Evolutionary conservation across 805 yeast species (phyloP), one percentile per base, ranked within the genome.

Genomic region (Starmerella tilneyi): DNA sequence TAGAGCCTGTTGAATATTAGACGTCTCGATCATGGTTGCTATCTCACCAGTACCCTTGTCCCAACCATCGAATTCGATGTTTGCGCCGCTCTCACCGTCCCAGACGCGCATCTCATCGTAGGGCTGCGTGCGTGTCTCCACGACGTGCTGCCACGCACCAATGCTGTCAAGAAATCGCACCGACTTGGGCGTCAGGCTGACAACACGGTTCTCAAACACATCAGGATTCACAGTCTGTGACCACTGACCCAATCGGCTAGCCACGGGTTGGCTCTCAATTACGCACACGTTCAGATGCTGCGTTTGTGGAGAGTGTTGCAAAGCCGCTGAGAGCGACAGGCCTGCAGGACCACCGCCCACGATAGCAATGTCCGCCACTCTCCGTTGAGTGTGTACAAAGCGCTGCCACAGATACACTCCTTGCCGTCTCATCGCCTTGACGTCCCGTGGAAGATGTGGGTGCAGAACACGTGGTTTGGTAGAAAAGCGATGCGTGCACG

Each of bases 271-370:
- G 1, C 81, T 85, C 62, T 92, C 98, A 21, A 92, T 71, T 41
- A 92, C 65, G 0, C 78, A 74, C 40, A 89, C 73, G 37, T 70
- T 69, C 35, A 85, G 70, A 41, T 74, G 67, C 23, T 64, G 67
- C 4, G 94, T 74, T 17, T 70, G 60, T 3, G 80, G 76, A 1
- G 86, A 79, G 52, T 71, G 70, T 59, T 83, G 56, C 46, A 89
- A 64, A 0, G 94, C 94, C 0, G 94, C 74, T 5, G 92, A 79
- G 29, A 92, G 66, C 1, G 95, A 80, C 46, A 92, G 66, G 0
- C 98, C 98, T 1, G 97, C 97, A 1, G 97, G 96, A 0, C 98
- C 98, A 7, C 94, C 97, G 29, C 98, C 98, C 29, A 92, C 82
- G 44, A 92, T 82, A 7, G 84, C 79, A 17, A 92, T 75, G 62